Evolutionary conservation across 176 grass and related monocot species (phyloP).

Genomic region (Rhynchospora pubera): DNA sequence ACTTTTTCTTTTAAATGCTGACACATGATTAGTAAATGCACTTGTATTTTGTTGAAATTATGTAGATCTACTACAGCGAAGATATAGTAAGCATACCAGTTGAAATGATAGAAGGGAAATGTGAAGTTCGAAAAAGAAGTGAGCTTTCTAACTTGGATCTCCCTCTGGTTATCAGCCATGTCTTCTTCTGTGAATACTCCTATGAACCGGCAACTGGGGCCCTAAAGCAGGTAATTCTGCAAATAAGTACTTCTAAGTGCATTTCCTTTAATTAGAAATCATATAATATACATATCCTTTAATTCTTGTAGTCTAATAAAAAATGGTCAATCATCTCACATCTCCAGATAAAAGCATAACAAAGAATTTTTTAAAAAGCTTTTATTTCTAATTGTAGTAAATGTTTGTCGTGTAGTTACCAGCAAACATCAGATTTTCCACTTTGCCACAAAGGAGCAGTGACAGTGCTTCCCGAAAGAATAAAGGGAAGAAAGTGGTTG

Average conservation of each 20-base stretch:
- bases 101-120: constrained; percentile 54
- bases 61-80: constrained; percentile 68
- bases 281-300: not conserved
- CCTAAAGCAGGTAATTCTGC: constrained; percentile 46
- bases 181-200: constrained; percentile 64
- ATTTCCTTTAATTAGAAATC: not conserved
- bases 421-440: constrained; percentile 25
- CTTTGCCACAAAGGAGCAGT: constrained; percentile 20
- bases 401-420: constrained; percentile 31
- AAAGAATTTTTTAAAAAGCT: not conserved
- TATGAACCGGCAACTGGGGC: constrained; percentile 50
- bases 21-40: not conserved
- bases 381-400: not conserved
- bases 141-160: constrained; percentile 38
- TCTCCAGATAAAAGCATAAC: not conserved
- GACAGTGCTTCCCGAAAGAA: constrained; percentile 35
- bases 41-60: constrained; percentile 18
- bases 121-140: constrained; percentile 40
- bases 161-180: constrained; percentile 42
- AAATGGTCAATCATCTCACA: not conserved
- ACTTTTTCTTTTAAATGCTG: not conserved
- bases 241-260: not conserved
- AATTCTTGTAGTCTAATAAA: not conserved
- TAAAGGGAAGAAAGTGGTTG: constrained; percentile 61
- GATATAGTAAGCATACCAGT: constrained; percentile 37